These are phyloP conservation scores for Globisporangium polare DNA, from an alignment of 352 stramenopile species.

Conservation along the genomic window DNA sequence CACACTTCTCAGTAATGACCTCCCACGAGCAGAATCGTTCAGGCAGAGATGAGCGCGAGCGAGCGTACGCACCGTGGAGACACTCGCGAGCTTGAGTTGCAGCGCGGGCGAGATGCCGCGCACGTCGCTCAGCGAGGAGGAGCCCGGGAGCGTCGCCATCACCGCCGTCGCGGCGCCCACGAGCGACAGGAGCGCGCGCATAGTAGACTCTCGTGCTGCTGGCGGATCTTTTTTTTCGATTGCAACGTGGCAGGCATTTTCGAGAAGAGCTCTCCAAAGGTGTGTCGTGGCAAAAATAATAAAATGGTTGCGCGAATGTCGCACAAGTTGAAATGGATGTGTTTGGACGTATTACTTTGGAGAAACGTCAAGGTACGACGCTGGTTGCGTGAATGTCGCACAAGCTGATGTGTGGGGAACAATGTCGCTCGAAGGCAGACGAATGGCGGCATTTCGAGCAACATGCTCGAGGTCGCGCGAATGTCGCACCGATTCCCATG, in stretches of 20 bases:
- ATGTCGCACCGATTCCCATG: not conserved
- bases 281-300: too few species aligned
- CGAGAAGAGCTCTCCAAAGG: not conserved
- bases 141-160: slow-evolving; percentile 18
- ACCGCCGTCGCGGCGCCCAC: not conserved
- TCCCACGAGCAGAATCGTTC: not conserved
- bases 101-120: slow-evolving; percentile 38
- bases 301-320: not conserved
- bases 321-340: not conserved
- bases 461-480: not conserved
- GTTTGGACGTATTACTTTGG: not conserved
- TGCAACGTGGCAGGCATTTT: slow-evolving; percentile 6
- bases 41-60: not conserved
- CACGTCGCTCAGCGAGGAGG: slow-evolving; percentile 21
- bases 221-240: slow-evolving; percentile 5
- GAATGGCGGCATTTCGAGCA: too few species aligned
- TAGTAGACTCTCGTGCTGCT: not conserved
- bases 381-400: slow-evolving; percentile 2
- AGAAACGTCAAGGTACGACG: not conserved
- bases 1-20: not conserved
- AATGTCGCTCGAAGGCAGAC: not conserved
- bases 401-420: too few species aligned
- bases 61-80: slow-evolving; percentile 29
- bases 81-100: slow-evolving; percentile 30
- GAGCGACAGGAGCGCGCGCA: slow-evolving; percentile 8